These are phyloP conservation scores for Podosphaera leucotricha DNA, from an alignment of 2,329 filamentous ascomycete species.

Conservation along the genomic window DNA sequence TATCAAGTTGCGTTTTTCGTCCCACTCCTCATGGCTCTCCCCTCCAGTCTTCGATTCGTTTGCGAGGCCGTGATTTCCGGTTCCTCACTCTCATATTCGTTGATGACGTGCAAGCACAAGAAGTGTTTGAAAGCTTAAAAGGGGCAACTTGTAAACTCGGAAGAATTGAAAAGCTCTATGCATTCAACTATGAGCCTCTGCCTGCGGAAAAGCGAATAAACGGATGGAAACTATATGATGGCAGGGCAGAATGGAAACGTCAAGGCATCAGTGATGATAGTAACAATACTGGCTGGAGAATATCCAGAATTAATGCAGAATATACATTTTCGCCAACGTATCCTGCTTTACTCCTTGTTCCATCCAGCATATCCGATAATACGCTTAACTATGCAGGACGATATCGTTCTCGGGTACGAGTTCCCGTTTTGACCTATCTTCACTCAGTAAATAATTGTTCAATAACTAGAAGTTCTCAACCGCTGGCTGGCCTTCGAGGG, in stretches of 20 bases:
- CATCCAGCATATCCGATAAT: constrained; percentile 82
- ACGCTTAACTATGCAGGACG: constrained; percentile 78
- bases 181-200: constrained; percentile 62
- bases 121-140: constrained; percentile 73
- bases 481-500: constrained; percentile 60
- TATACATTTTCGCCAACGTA: constrained; percentile 88
- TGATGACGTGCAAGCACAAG: constrained; percentile 49
- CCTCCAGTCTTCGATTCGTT: constrained; percentile 57
- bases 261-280: constrained; percentile 70
- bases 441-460: constrained; percentile 93
- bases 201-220: constrained; percentile 49
- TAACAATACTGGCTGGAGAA: constrained; percentile 43
- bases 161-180: constrained; percentile 70
- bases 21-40: constrained; percentile 46
- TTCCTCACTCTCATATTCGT: constrained; percentile 79
- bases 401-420: constrained; percentile 71
- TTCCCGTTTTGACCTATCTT: constrained; percentile 81
- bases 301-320: constrained; percentile 73
- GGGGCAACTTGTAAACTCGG: constrained; percentile 59
- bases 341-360: constrained; percentile 63
- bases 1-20: constrained; percentile 55
- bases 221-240: constrained; percentile 70
- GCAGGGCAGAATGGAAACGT: constrained; percentile 61
- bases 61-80: constrained; percentile 81
- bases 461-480: constrained; percentile 85